phyloP scores from a whole-genome alignment of 352 stramenopile species.

The Globisporangium paddicum region DNA sequence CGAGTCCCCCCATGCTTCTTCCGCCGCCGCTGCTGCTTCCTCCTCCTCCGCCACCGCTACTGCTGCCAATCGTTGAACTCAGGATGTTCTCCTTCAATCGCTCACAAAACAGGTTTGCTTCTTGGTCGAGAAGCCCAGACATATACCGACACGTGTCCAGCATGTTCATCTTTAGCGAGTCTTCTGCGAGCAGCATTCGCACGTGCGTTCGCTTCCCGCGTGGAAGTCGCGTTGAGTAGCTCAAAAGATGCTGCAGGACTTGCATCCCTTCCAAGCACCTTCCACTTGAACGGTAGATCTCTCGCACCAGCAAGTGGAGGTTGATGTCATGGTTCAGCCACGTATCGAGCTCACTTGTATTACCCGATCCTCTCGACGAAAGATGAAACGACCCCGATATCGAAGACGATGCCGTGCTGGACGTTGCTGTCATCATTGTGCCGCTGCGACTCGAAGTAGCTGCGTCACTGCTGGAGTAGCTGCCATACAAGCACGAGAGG shows the following conservation, averaged over 20 bases:
- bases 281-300: slow-evolving; percentile 75
- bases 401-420: slow-evolving; percentile 64
- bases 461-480: slow-evolving; percentile 51
- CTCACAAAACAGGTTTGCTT: slow-evolving; percentile 74
- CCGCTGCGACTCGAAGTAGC: slow-evolving; percentile 49
- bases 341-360: slow-evolving; percentile 66
- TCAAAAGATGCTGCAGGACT: slow-evolving; percentile 73
- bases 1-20: slow-evolving; percentile 55
- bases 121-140: slow-evolving; percentile 66
- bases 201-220: slow-evolving; percentile 76
- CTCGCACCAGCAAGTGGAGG: slow-evolving; percentile 75
- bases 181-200: slow-evolving; percentile 75
- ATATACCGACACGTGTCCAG: slow-evolving; percentile 73
- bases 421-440: slow-evolving; percentile 55
- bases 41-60: slow-evolving; percentile 48
- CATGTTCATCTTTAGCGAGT: slow-evolving; percentile 67
- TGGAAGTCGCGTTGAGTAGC: slow-evolving; percentile 63
- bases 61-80: slow-evolving; percentile 13
- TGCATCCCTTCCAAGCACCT: slow-evolving; percentile 76
- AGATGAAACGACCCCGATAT: slow-evolving; percentile 51
- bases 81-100: slow-evolving; percentile 59
- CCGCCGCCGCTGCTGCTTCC: slow-evolving; percentile 58
- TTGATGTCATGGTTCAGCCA: slow-evolving; percentile 83
- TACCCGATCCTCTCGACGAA: slow-evolving; percentile 41
- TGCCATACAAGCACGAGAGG: slow-evolving; percentile 37